These are phyloP conservation scores for Monosporascus cannonballus DNA, from an alignment of 2,329 filamentous ascomycete genomes.

Conservation along the genomic window DNA sequence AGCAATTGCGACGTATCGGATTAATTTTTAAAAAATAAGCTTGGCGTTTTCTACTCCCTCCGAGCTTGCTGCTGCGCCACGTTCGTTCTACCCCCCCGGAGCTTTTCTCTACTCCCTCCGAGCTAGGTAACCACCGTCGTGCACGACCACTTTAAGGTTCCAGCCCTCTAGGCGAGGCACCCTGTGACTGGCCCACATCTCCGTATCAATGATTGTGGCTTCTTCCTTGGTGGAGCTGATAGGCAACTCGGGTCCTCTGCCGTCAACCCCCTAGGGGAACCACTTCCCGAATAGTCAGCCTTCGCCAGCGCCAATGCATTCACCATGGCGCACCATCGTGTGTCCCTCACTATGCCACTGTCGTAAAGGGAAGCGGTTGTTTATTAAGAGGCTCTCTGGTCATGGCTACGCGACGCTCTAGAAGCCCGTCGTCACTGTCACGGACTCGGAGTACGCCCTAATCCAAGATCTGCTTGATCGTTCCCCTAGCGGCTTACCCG, in stretches of 20 bases:
- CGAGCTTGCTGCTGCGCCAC: too few relatives aligned
- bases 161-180: background rate
- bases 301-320: constrained; percentile 17
- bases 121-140: too few relatives aligned
- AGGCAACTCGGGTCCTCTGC: constrained; percentile 17
- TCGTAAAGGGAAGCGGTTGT: too few relatives aligned
- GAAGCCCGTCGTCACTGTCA: background rate
- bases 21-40: too few relatives aligned
- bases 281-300: constrained; percentile 17
- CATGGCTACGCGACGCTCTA: constrained; percentile 6
- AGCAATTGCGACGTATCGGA: too few relatives aligned
- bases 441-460: constrained; percentile 6
- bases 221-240: constrained; percentile 14
- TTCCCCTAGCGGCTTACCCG: background rate
- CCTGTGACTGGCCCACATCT: background rate
- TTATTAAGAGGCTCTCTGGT: background rate
- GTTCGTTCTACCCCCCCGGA: too few relatives aligned
- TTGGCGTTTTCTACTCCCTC: too few relatives aligned
- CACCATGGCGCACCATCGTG: background rate
- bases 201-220: constrained; percentile 15
- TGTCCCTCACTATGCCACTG: background rate
- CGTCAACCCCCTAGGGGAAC: constrained; percentile 18
- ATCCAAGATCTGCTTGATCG: constrained; percentile 8
- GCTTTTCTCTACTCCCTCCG: too few relatives aligned
- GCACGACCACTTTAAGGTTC: background rate